These are phyloP conservation scores for Sphagnum contortum DNA, from an alignment of 225 moss, liverwort and hornwort species.

Conservation along the genomic window DNA sequence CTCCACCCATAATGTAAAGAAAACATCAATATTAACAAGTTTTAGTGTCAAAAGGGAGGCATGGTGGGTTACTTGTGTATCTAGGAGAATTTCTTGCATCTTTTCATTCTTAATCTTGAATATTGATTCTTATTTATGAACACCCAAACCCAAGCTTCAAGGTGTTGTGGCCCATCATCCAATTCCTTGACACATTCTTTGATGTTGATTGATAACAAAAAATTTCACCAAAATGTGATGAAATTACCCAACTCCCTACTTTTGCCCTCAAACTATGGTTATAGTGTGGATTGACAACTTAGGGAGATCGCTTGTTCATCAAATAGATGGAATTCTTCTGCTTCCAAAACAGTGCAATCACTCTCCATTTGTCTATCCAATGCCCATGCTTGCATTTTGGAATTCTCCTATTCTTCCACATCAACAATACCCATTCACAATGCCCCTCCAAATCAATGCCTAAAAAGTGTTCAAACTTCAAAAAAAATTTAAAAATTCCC, in stretches of 20 bases:
- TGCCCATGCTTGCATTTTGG: slow-evolving; percentile 30
- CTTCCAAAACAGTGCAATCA: slow-evolving; percentile 36
- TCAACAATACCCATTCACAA: neutral
- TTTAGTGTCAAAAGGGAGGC: no score
- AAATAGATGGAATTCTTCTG: slow-evolving; percentile 26
- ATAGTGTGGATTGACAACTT: no score
- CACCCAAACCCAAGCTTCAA: neutral
- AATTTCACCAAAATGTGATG: neutral
- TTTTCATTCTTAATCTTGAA: no score
- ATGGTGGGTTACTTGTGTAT: no score
- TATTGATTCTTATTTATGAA: neutral
- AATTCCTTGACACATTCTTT: no score
- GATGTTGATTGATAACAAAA: neutral
- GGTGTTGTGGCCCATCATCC: neutral
- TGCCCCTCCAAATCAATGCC: neutral
- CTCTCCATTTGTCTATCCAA: slow-evolving; percentile 32
- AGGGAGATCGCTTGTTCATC: slow-evolving; percentile 22
- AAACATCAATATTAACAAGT: no score
- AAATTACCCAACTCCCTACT: neutral
- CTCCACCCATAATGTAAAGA: no score
- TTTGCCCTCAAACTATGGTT: no score
- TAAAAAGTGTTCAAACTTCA: neutral
- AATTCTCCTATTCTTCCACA: slow-evolving; percentile 41
- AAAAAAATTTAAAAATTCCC: neutral
- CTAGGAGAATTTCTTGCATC: no score